Percentiles rank a stretch among this genome's conserved stretches.
phyloP scores from a whole-genome alignment of 2,329 filamentous ascomycete species.

The Colletotrichum sp. region DNA sequence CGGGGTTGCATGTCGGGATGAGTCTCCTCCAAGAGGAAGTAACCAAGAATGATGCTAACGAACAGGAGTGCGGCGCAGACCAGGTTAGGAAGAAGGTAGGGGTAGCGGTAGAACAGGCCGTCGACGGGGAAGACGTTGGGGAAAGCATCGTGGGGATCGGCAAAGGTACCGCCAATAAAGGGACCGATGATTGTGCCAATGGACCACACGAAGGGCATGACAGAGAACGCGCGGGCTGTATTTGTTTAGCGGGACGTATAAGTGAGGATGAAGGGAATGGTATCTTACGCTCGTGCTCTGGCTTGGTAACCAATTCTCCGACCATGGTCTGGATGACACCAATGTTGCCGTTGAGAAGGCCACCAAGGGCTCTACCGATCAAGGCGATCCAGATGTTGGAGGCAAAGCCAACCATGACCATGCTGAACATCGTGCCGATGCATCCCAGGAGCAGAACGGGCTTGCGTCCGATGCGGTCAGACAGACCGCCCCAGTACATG shows the following conservation, averaged over 20 bases:
- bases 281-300: slow-evolving; percentile 82
- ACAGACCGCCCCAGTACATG: slow-evolving; percentile 86
- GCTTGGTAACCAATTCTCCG: slow-evolving; percentile 81
- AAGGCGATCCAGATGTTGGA: slow-evolving; percentile 85
- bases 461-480: slow-evolving; percentile 83
- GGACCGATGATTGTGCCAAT: slow-evolving; percentile 90
- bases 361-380: slow-evolving; percentile 76
- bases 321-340: slow-evolving; percentile 94
- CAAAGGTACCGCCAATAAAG: slow-evolving; percentile 85
- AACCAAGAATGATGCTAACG: slow-evolving; percentile 81
- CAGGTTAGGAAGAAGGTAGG: slow-evolving; percentile 89
- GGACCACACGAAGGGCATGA: slow-evolving; percentile 95
- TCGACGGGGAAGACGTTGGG: slow-evolving; percentile 71
- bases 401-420: slow-evolving; percentile 83
- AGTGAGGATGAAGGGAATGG: neutral
- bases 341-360: slow-evolving; percentile 89
- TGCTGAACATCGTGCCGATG: slow-evolving; percentile 79
- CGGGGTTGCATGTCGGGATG: slow-evolving; percentile 59
- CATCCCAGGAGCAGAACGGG: slow-evolving; percentile 84
- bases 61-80: slow-evolving; percentile 80
- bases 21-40: slow-evolving; percentile 83
- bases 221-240: slow-evolving; percentile 79
- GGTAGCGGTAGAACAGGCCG: slow-evolving; percentile 77
- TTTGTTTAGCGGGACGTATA: slow-evolving; percentile 22
- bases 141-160: slow-evolving; percentile 77